A percentile compares a stretch with the other conserved stretches of the same genome.
Conservation (phyloP, 2,329 filamentous ascomycete species). For the Magnaporthales sp. region DNA sequence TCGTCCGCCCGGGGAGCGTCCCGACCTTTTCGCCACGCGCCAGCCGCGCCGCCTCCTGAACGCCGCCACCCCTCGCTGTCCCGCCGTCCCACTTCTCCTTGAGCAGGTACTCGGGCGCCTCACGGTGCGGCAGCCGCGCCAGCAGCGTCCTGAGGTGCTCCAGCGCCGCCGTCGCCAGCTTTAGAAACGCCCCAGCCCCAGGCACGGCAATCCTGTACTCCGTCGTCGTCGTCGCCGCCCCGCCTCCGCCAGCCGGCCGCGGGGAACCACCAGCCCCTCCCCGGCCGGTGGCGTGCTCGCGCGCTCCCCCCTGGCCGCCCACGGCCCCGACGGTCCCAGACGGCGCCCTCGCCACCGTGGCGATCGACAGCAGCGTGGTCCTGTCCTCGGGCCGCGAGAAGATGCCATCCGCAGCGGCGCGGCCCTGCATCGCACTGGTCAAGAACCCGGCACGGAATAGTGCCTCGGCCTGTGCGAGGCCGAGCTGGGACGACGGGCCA, state of each 20-base stretch:
- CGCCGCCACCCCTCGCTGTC: slow-evolving; percentile 25
- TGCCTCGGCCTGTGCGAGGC: slow-evolving; percentile 9
- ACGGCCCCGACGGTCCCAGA: slow-evolving; percentile 62
- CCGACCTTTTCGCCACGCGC: slow-evolving; percentile 47
- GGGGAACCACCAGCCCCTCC: slow-evolving; percentile 33
- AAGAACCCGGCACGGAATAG: slow-evolving; percentile 61
- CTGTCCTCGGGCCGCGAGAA: slow-evolving; percentile 42
- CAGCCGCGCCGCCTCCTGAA: slow-evolving; percentile 34
- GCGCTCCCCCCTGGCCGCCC: slow-evolving; percentile 57
- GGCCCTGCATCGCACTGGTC: slow-evolving; percentile 31
- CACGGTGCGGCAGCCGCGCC: slow-evolving; percentile 48
- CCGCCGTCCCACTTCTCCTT: slow-evolving; percentile 66
- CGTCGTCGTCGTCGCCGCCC: slow-evolving; percentile 3
- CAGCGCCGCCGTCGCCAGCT: slow-evolving; percentile 52
- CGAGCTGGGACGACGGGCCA: slow-evolving; percentile 11
- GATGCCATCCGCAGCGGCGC: slow-evolving; percentile 20
- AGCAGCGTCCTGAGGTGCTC: slow-evolving; percentile 53
- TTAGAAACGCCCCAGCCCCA: slow-evolving; percentile 57
- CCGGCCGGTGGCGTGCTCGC: slow-evolving; percentile 48
- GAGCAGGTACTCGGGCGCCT: slow-evolving; percentile 53
- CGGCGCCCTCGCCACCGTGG: slow-evolving; percentile 53
- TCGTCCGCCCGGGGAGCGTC: slow-evolving; percentile 51
- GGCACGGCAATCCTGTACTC: slow-evolving; percentile 50
- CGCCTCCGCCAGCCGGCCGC: slow-evolving; percentile 24
- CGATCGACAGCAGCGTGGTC: slow-evolving; percentile 50